Base-by-base conservation (phyloP, 2,329 filamentous ascomycete species). In the Alternaria arbusti region DNA sequence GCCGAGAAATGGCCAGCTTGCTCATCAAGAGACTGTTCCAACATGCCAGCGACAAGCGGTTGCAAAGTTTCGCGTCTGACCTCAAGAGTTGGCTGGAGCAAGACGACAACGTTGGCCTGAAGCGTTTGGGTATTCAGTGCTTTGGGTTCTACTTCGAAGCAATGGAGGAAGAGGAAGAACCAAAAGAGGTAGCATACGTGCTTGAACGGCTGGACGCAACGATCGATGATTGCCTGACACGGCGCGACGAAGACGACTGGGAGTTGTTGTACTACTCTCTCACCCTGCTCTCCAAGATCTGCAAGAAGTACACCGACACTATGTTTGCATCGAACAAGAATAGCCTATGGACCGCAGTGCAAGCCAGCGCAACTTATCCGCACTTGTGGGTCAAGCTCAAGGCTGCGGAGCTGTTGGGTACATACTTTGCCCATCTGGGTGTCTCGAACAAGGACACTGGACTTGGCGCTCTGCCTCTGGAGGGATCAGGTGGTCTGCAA, bases 131-230 rank as follows among this genome's bases (percentile, higher is more conserved):
- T 1, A 84, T 97, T 57, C 91, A 96, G 76, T 88, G 91, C 28
- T 97, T 94, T 82, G 87, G 89, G 1, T 88, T 96, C 54, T 97
- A 95, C 78, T 91, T 97, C 61, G 91, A 96, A 63, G 87, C 87
- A 0, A 60, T 70, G 30, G 70, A 68, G 10, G 61, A 64, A 4
- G 86, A 86, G 32, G 87, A 86, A 4, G 76, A 84, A 9, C 88
- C 87, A 63, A 91, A 90, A 71, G 91, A 97, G 72, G 82, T 92
- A 11, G 84, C 85, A 11, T 86, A 89, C 36, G 84, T 94, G 4
- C 74, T 81, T 54, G 80, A 72, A 57, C 80, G 73, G 57, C 82
- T 89, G 13, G 84, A 81, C 68, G 87, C 83, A 60, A 83, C 88
- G 9, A 76, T 86, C 7, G 78, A 84, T 8, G 81, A 86, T 10